Base-by-base conservation (phyloP, 2,329 filamentous ascomycete species). In the Beauveria rudraprayagi region DNA sequence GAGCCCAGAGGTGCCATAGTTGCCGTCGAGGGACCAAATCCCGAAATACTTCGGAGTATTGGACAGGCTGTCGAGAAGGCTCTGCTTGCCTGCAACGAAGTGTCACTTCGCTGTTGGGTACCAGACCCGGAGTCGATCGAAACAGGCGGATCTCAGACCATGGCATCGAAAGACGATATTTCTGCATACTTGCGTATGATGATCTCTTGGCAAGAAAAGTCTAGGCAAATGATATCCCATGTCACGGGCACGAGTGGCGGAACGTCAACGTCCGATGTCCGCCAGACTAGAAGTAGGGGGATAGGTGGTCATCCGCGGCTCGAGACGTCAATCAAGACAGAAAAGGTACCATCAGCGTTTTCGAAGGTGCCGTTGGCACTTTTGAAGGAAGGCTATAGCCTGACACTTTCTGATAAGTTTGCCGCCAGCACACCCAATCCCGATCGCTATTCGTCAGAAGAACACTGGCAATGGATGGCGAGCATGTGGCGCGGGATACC, bases 401-500 rank as follows among this genome's bases (percentile, higher is more conserved):
- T 97, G 46, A 89, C 87, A 14, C 83, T 88, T 0, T 88, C 90
- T 1, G 90, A 97, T 70, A 78, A 80, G 53, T 93, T 88, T 71
- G 89, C 92, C 1, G 85, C 83, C 60, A 78, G 81, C 16, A 85
- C 92, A 48, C 88, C 89, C 1, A 91, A 95, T 66, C 77, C 81
- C 19, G 92, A 96, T 70, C 80, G 82, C 7, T 96, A 95, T 72
- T 83, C 85, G 17, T 86, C 90, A 0, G 82, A 89, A n/a, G 92
- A 96, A 68, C 93, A 97, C 75, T 97, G 93, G 92, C 90, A 95
- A 73, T 97, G 93, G 93, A 91, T 94, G 79, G 93, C 93, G 41
- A 93, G 90, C 48, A 82, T 97, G 24, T 97, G 93, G 93, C 86
- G 92, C 10, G 91, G 91, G 10, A 89, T 90, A 59, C 81, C 92